phyloP scores from a whole-genome alignment of 208 protist species.

The Leptomonas pyrrhocoris region DNA sequence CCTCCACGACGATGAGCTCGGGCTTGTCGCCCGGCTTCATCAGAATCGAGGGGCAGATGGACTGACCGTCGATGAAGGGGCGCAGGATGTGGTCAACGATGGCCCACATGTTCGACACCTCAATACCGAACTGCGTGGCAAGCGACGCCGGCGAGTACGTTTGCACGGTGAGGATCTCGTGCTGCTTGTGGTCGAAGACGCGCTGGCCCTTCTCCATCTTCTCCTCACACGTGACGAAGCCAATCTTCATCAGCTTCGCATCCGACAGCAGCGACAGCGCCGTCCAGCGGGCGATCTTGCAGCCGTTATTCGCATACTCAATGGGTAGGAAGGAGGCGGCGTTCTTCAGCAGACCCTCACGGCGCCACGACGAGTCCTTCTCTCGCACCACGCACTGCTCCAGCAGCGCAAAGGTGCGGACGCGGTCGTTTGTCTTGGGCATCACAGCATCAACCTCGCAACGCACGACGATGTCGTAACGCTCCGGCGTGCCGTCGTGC shows the following conservation, averaged over 20 bases:
- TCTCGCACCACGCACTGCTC: conserved; percentile 58
- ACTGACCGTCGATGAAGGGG: conserved; percentile 56
- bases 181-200: conserved; percentile 39
- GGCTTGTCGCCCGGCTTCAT: conserved; percentile 69
- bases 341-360: conserved; percentile 51
- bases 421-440: conserved; percentile 42
- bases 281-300: conserved; percentile 90
- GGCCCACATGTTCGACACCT: conserved; percentile 78
- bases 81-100: conserved; percentile 72
- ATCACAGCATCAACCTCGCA: conserved; percentile 82
- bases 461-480: conserved; percentile 88
- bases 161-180: conserved; percentile 71
- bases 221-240: conserved; percentile 68
- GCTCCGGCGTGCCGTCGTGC: conserved; percentile 60
- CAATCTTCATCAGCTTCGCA: conserved; percentile 81
- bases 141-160: conserved; percentile 59
- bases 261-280: conserved; percentile 78
- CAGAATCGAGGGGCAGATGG: conserved; percentile 49
- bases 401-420: conserved; percentile 84
- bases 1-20: conserved; percentile 48
- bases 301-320: conserved; percentile 67
- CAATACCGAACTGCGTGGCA: conserved; percentile 71
- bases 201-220: conserved; percentile 38
- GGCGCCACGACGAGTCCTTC: conserved; percentile 57
- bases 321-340: conserved; percentile 53